Conservation (phyloP, 164 flowering plant genomes). For the Paratinospora sagittata region DNA sequence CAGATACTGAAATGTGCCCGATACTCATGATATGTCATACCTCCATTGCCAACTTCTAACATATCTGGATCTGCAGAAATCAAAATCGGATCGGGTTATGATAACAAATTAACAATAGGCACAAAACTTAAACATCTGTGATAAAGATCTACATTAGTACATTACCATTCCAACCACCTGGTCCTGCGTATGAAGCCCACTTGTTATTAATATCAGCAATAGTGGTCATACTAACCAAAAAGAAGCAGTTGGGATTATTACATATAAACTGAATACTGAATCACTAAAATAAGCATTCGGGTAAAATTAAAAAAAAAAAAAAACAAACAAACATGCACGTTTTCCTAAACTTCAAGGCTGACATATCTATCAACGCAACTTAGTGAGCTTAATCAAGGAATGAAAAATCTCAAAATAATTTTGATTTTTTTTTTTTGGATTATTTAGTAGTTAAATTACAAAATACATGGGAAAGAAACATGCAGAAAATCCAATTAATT, state of each 20-base stretch:
- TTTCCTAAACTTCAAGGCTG: too few relatives aligned
- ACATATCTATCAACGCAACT: too few relatives aligned
- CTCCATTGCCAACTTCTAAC: slow-evolving; percentile 99
- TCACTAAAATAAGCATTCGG: not conserved
- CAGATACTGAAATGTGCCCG: slow-evolving; percentile 94
- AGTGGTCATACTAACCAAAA: slow-evolving; percentile 63
- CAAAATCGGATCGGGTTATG: not conserved
- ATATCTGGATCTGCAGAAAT: slow-evolving; percentile 81
- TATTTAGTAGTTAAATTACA: too few relatives aligned
- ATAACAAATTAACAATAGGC: not conserved
- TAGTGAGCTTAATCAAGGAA: too few relatives aligned
- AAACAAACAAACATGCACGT: too few relatives aligned
- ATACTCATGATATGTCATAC: slow-evolving; percentile 83
- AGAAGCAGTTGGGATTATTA: slow-evolving; percentile 14
- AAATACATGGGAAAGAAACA: too few relatives aligned
- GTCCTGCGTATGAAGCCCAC: slow-evolving; percentile 98
- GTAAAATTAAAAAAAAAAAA: too few relatives aligned
- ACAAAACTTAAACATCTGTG: not conserved
- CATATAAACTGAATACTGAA: not conserved
- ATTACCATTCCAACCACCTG: slow-evolving; percentile 99
- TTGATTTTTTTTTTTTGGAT: too few relatives aligned
- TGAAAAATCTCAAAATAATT: too few relatives aligned
- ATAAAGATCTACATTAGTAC: slow-evolving; percentile 18
- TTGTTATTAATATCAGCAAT: slow-evolving; percentile 90
- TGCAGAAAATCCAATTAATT: too few relatives aligned